Base-by-base conservation (phyloP, 345 rosid species). In the Hypericum perforatum region DNA sequence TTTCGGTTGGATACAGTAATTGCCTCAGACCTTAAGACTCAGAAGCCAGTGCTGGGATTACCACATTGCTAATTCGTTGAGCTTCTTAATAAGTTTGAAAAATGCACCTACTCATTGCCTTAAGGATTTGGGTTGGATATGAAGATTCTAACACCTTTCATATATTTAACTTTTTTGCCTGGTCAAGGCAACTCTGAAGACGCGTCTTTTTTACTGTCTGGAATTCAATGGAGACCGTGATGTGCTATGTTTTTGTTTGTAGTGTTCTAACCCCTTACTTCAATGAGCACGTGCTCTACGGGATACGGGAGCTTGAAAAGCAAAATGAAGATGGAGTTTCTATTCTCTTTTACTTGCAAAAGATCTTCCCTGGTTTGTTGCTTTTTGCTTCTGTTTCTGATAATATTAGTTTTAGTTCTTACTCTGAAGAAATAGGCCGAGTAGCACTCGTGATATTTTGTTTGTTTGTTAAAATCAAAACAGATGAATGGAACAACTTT, bases 401-500 rank as follows among this genome's bases (percentile, higher is more conserved):
- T 22, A 22, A 22, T 37, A 6, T 52, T 12, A 16, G 5, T 11
- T 6, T 12, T 16, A 9, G 8, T 37, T 52, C 14, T 52, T 15
- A 36, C 38, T 36, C 5, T 32, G 8, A 12, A 3, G 10, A n/a
- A 14, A 46, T 46, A 6, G 22, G 14, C 7, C 16, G 22, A 46
- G 50, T 37, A 16, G 55, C 32, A 22, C 32, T 22, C 1, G 32
- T 22, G 4, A 22, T 22, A 22, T 22, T 22, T 22, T 22, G 32
- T 13, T 37, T 14, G 0, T 5, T 37, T 22, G 2, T 52, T 37
- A 15, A 13, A 36, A 36, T 5, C n/a, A 13, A 32, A 38, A 11
- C 40, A 52, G 55, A 52, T 37, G 55, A 52, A 52, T 52, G 55
- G 55, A 52, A 40, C n/a, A 52, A 52, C 55, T 52, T 52, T 38